Base-by-base conservation (phyloP, 2,329 filamentous ascomycete species). In the Exophiala sp. region DNA sequence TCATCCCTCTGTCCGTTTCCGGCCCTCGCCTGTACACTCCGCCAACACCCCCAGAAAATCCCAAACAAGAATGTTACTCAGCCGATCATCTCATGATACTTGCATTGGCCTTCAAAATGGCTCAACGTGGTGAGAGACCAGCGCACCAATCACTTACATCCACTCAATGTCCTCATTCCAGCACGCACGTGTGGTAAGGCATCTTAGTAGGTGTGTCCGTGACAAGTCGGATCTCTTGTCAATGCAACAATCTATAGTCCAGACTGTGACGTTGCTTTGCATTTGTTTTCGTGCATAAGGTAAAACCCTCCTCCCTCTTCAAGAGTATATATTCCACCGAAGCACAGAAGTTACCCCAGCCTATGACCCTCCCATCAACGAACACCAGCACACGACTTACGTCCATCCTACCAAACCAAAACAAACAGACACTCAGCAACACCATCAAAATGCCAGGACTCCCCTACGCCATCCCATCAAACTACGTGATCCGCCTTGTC, bases 401-500 rank as follows among this genome's bases (percentile, higher is more conserved):
- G 16, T 38, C 5, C 39, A 29, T 24, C 11, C 16, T 24, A 44
- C 21, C 29, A 47, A 34, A 44, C 12, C 29, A 47, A 34, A 24
- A 29, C 24, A 29, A 29, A 1, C 24, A 29, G 7, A 29, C 24
- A 29, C 24, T 29, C 24, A 8, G 7, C 32, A 40, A 18, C 29
- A 41, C 7, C 35, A 16, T 12, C 33, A 49, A 18, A 16, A 58
- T 58, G 56, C 6, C 56, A 29, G 48, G 44, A 14, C 56, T 58
- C 38, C 56, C 56, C 16, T 58, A 58, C 52, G 42, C 57, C 6
- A 49, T 60, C 4, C 57, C 57, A 9, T 20, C 57, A 6, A 60
- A 60, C 57, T 60, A 60, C 46, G 43, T 57, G 18, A 53, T 60
- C 44, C 54, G 49, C 9, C 57, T 60, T 2, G 51, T 60, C 18